Evolutionary conservation across 1,284 basidiomycete genomes (phyloP), one percentile per base, ranked within the genome.

Genomic region (Peniophora sp.): DNA sequence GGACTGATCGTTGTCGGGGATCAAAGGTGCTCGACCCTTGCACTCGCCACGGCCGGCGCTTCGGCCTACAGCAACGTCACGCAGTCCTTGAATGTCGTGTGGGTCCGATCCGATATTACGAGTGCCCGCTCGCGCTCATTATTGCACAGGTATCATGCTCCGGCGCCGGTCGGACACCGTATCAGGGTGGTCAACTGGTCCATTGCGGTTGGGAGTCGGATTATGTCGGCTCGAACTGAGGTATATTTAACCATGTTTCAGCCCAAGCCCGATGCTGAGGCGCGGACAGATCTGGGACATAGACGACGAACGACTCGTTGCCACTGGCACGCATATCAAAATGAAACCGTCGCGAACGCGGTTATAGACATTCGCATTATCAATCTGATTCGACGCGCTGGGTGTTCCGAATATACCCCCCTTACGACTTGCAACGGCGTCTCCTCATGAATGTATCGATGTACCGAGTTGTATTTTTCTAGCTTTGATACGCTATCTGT

Each of bases 281-380:
- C 42, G 24, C 51, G 12, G 12, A 81, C 37, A 67, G 79, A 74
- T 81, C 37, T 81, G 79, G 79, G 75, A 78, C 46, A 64, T 60
- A 23, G 75, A 70, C 2, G 68, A 75, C 47, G 71, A 63, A 52
- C 71, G 78, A 12, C 67, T 81, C 2, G 72, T 79, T 18, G 73
- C 73, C 8, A 73, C 77, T 12, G 79, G 74, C 0, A 69, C 72
- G 1, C 79, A 81, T 47, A 65, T 78, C 51, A 78, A 77, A 60
- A 80, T 81, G 79, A 61, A 68, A 34, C 64, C 70, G 5, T 76
- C 74, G 1, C 27, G 27, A 32, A 32, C 27, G 12, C 27, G 27
- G 5, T 32, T 32, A 32, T 32, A 32, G 27, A 32, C 27, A 6
- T 32, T 12, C 27, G 27, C 27, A 12, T 32, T 32, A 12, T 32